Percentiles rank a stretch among this genome's conserved stretches.
These are phyloP conservation scores for Lipomyces starkeyi DNA, from an alignment of 805 yeast genomes.

Conservation along the genomic window DNA sequence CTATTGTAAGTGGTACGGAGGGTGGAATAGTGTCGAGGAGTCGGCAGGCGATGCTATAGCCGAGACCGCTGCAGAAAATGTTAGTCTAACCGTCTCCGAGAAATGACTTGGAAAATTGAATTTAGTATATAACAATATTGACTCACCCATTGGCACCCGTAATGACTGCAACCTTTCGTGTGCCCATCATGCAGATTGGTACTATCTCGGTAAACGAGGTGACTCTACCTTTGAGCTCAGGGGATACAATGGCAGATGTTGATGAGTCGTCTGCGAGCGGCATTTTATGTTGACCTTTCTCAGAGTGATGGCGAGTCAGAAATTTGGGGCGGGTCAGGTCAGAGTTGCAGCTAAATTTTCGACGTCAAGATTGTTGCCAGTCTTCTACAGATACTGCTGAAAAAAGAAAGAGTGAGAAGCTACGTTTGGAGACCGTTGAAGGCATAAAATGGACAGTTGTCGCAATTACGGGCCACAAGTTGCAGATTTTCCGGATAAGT, in stretches of 20 bases:
- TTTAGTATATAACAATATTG: neutral
- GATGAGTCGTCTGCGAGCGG: neutral
- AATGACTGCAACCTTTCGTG: conserved; percentile 46
- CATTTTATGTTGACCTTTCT: neutral
- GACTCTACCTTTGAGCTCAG: neutral
- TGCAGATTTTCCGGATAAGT: no score
- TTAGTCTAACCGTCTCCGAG: neutral
- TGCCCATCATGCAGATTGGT: conserved; percentile 5
- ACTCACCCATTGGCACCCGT: conserved; percentile 51
- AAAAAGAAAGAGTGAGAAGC: no score
- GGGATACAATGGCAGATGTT: neutral
- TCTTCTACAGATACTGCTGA: no score
- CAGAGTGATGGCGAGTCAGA: neutral
- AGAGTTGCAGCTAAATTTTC: no score
- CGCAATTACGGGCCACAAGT: no score
- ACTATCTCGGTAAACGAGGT: neutral
- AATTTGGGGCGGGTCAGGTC: no score
- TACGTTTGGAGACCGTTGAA: no score
- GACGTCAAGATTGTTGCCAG: no score
- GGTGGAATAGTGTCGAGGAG: conserved; percentile 65
- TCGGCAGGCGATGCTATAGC: conserved; percentile 83
- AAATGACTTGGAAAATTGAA: neutral
- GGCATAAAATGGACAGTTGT: no score
- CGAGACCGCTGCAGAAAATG: conserved; percentile 62
- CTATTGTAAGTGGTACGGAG: conserved; percentile 67